Evolutionary conservation across 1,139 yeast species (phyloP), one percentile per base, ranked within the genome.

Genomic region (Suhomyces kunorum): DNA sequence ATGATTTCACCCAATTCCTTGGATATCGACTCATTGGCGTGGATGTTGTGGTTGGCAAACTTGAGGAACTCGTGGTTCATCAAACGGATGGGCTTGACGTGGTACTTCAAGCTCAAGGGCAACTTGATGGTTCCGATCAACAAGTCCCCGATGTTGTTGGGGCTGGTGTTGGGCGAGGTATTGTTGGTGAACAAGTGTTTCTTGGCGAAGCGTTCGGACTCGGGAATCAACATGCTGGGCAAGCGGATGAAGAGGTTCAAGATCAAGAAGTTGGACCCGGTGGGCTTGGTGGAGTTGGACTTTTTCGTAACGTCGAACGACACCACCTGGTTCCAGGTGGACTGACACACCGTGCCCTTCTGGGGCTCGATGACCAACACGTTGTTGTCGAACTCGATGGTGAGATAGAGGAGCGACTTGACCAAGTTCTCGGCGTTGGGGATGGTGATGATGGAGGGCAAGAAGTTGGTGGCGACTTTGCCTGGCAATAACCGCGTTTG

Each of bases 221-320:
- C 62, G 2, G 83, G 81, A 24, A 81, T 66, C 53, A 85, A 67
- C 44, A 81, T 70, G 17, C 81, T 80, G 8, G 95, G 95, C 41
- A 87, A 74, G 46, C 92, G 74, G 38, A 86, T 82, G 58, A 85
- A 89, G 25, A 87, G 75, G 60, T 86, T 90, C 40, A 88, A 68
- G 50, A 78, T 82, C 64, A 79, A 55, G 71, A 81, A 58, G 63
- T 63, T 59, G 51, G 74, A 63, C 29, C 75, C 68, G 2, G 64
- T 31, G 8, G 9, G 43, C 17, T 40, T 45, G 4, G 43, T 39
- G 13, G 38, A 6, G 28, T 23, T 34, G 23, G 51, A 42, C 31
- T 47, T 74, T 34, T 87, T 79, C 9, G 95, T 83, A 18, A 90
- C 95, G 72, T 92, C 98, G 59, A 92, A 92, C 8, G 90, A 82